These are phyloP conservation scores for Cladosporium cucumerinum DNA, from an alignment of 2,329 filamentous ascomycete genomes.

Conservation along the genomic window DNA sequence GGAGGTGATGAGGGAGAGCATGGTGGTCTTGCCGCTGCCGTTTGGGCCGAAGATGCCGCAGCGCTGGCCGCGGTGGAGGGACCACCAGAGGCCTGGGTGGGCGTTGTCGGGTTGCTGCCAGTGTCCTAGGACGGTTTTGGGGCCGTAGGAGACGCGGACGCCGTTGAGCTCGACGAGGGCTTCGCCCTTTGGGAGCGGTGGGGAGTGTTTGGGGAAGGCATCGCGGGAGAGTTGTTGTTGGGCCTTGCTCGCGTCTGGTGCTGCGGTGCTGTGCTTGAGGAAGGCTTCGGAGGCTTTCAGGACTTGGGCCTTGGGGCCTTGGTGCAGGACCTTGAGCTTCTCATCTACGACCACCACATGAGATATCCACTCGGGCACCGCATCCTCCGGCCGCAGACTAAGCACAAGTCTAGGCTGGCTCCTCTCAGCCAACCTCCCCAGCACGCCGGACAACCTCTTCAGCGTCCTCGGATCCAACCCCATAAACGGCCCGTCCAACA, in stretches of 20 bases:
- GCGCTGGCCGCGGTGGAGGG: conserved; percentile 74
- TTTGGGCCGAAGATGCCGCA: conserved; percentile 95
- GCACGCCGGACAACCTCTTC: conserved; percentile 65
- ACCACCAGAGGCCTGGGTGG: conserved; percentile 69
- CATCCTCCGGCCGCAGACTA: conserved; percentile 78
- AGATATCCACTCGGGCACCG: conserved; percentile 85
- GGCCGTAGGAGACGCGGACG: conserved; percentile 75
- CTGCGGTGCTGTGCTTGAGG: not conserved
- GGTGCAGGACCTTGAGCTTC: conserved; percentile 61
- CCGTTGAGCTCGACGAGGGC: conserved; percentile 82
- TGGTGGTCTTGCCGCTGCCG: conserved; percentile 89
- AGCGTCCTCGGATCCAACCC: conserved; percentile 85
- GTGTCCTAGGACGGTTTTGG: conserved; percentile 73
- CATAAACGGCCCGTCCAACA: conserved; percentile 95
- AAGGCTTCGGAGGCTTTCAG: conserved; percentile 33
- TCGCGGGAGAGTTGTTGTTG: conserved; percentile 33
- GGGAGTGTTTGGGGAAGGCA: conserved; percentile 26
- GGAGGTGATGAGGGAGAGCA: conserved; percentile 87
- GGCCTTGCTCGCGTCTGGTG: conserved; percentile 20
- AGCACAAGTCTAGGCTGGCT: conserved; percentile 71
- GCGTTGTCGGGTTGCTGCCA: conserved; percentile 63
- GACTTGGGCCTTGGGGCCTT: conserved; percentile 64
- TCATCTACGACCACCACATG: conserved; percentile 71
- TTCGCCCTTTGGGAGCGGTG: conserved; percentile 51
- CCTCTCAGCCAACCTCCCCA: conserved; percentile 64